These are phyloP conservation scores for Plantago ovata DNA, from an alignment of 257 asterid species.

Conservation along the genomic window DNA sequence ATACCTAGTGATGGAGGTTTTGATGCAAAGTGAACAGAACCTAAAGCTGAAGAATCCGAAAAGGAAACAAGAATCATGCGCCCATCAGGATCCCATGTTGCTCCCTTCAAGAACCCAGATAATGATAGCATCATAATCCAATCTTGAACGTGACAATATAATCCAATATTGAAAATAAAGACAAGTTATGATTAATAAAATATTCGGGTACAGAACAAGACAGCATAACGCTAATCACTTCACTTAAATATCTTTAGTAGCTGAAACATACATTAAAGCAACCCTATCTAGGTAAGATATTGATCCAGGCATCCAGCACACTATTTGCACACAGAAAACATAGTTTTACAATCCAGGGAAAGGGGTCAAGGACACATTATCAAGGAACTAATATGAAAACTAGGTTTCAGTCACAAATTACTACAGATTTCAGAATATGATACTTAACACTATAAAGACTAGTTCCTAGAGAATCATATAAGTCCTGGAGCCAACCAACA, in stretches of 20 bases:
- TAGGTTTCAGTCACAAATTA: no score
- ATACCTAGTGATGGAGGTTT: constrained; percentile 93
- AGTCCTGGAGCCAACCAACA: no score
- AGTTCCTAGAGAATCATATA: no score
- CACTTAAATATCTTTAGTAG: background rate
- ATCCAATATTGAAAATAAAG: constrained; percentile 7
- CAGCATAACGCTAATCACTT: constrained; percentile 10
- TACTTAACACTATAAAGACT: no score
- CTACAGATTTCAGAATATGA: no score
- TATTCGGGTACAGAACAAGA: constrained; percentile 8
- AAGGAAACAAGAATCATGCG: constrained; percentile 73
- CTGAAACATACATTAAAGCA: constrained; percentile 17
- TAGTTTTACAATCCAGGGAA: background rate
- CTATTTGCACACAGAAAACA: background rate
- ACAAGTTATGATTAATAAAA: constrained; percentile 1
- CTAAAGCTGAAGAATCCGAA: constrained; percentile 69
- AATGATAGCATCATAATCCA: constrained; percentile 13
- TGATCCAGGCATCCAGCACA: background rate
- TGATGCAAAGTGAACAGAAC: constrained; percentile 89
- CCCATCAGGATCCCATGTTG: constrained; percentile 96
- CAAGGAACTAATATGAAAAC: background rate
- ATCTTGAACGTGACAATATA: background rate
- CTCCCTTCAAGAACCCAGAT: constrained; percentile 56
- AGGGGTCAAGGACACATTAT: background rate
- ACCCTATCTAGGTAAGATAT: background rate